Evolutionary conservation across 2,329 filamentous ascomycete species (phyloP), one percentile per base, ranked within the genome.

Genomic region (Alternaria ventricosa): DNA sequence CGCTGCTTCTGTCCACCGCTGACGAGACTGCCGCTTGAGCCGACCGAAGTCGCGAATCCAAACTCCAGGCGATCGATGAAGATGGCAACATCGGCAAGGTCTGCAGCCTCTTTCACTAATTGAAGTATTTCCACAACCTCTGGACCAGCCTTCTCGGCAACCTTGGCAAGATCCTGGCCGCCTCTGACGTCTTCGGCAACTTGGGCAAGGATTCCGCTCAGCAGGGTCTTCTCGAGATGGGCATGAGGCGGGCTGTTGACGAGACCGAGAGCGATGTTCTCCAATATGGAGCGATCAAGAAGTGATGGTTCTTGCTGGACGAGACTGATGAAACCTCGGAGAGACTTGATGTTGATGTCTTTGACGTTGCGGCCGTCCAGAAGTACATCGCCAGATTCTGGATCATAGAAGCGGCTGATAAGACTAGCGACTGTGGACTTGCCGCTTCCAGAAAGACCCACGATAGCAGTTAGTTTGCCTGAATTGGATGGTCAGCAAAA

Each of bases 1-100:
- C 88, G 82, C 70, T 90, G 88, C 55, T 86, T 84, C 71, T 90
- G 88, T 1, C 80, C 82, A 57, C 88, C 87, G 51, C 85, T 87
- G 30, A 89, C 80, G 6, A 87, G 81, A 36, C 83, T 84, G 25
- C 87, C 87, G 11, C 81, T 82, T 7, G 83, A 81, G 3, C 88
- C 88, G 2, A 88, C 85, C 4, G 82, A 78, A 0, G 82, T 81
- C 4, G 81, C 83, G 9, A 84, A 76, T 41, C 84, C 81, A 69
- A 84, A 75, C 51, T 87, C 84, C 2, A 88, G 83, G 2, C 76
- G 79, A 46, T 82, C 79, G 67, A 88, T 88, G 71, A 89, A 91
- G 12, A 71, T 72, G 55, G 83, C 80, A 0, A 87, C 89, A 75
- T 91, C 88, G 0, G 89, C 89, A 27, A 89, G 81, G 12, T 78